Evolutionary conservation across 2,329 filamentous ascomycete genomes (phyloP), one percentile per base, ranked within the genome.

Genomic region (Dothideomycetes sp.): DNA sequence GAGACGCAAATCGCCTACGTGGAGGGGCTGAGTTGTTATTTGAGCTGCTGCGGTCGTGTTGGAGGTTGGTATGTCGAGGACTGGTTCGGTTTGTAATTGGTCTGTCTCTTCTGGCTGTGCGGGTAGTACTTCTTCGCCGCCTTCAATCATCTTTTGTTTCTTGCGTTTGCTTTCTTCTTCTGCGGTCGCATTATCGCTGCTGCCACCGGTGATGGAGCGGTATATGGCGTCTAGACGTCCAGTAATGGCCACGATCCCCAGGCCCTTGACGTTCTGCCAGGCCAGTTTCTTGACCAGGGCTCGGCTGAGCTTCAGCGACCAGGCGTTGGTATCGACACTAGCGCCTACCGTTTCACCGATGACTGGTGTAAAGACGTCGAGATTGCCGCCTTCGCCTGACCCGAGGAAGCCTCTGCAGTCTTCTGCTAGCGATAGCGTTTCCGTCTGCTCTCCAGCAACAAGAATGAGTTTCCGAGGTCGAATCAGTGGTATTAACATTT

Each of bases 301-400:
- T 49, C 89, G 84, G 36, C 85, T 87, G 14, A 98, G 72, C 60
- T 88, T 94, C 44, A 98, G 84, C 17, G 84, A 81, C 91, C 93
- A 98, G 3, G 91, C 88, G 57, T 96, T 95, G 4, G 89, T 96
- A 57, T 98, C 91, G 31, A 96, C 89, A 54, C 88, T 95, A 10
- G 89, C 91, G 59, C 98, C 81, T 31, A 98, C 72, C 11, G 71
- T 67, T 24, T 73, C 68, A 17, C 87, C 87, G n/a, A 84, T 68
- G 8, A 66, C 61, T 1, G 91, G 91, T 0, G 85, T 87, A 56
- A 89, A 89, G 4, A 98, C 84, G 47, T 88, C 72, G 12, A 49
- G 47, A 3, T 36, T 42, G 22, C 38, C 49, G n/a, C 45, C 47
- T 33, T 66, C 64, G 10, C 61, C 64, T 24, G 61, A 58, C 45